These are phyloP conservation scores for Pleurotus pulmonarius DNA, from an alignment of 768 basidiomycete species.

Conservation along the genomic window DNA sequence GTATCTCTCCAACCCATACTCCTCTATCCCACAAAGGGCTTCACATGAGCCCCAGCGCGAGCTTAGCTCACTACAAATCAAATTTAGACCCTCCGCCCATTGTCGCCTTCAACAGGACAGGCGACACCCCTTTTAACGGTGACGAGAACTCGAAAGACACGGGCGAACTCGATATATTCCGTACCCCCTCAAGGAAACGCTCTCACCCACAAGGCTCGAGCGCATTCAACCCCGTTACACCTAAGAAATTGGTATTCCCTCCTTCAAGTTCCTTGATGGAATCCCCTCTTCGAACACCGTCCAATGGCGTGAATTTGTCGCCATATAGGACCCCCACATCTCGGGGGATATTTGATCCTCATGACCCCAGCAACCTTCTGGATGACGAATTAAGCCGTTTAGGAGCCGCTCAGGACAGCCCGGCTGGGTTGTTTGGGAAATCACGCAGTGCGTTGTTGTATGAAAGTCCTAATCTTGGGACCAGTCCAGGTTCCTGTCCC, in stretches of 20 bases:
- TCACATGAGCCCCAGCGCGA: constrained; percentile 66
- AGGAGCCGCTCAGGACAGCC: constrained; percentile 54
- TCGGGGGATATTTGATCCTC: constrained; percentile 60
- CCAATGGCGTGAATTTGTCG: constrained; percentile 15
- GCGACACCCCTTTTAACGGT: constrained; percentile 12
- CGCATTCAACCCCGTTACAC: constrained; percentile 29
- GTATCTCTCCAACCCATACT: constrained; percentile 59
- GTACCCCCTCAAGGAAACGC: constrained; percentile 45
- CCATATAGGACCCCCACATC: constrained; percentile 50
- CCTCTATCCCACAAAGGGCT: constrained; percentile 66
- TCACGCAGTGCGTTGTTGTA: constrained; percentile 54
- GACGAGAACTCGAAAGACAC: constrained; percentile 12
- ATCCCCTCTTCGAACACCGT: constrained; percentile 37
- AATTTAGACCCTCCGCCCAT: constrained; percentile 61
- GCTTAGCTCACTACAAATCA: constrained; percentile 65
- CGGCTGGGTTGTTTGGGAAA: constrained; percentile 63
- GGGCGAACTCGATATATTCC: constrained; percentile 24
- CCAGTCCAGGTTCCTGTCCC: constrained; percentile 51
- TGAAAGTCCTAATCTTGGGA: constrained; percentile 63
- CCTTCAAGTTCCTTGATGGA: constrained; percentile 25
- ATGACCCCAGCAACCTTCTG: constrained; percentile 62
- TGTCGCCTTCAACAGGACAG: constrained; percentile 20
- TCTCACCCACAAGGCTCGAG: constrained; percentile 22
- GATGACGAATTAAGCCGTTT: constrained; percentile 70
- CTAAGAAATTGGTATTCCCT: constrained; percentile 38